Conservation (phyloP, 2,329 filamentous ascomycete species). For the Rachicladosporium sp. region DNA sequence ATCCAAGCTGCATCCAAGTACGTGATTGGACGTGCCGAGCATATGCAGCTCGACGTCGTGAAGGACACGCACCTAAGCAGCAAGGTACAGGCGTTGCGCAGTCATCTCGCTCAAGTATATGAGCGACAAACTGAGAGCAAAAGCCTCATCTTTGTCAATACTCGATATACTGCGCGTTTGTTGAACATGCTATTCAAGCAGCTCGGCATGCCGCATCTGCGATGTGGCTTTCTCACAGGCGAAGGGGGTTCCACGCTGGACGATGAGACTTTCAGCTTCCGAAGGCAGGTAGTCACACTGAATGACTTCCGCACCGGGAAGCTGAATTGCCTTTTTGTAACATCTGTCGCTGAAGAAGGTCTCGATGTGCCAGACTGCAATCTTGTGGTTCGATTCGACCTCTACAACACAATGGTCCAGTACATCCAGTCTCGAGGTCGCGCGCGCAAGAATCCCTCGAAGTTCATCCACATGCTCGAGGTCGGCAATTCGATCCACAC, state of each 20-base stretch:
- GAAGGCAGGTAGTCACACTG: slow-evolving; percentile 62
- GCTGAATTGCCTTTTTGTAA: slow-evolving; percentile 51
- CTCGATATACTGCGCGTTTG: slow-evolving; percentile 63
- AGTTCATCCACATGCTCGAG: slow-evolving; percentile 78
- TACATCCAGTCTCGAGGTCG: slow-evolving; percentile 89
- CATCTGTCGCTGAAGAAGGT: slow-evolving; percentile 54
- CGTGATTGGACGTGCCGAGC: slow-evolving; percentile 9
- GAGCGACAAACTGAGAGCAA: slow-evolving; percentile 43
- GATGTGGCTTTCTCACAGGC: slow-evolving; percentile 53
- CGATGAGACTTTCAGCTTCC: slow-evolving; percentile 54
- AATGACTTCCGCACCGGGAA: slow-evolving; percentile 49
- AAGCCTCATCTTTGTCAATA: slow-evolving; percentile 81
- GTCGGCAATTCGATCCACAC: slow-evolving; percentile 50
- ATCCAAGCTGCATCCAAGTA: slow-evolving; percentile 46
- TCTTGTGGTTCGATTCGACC: slow-evolving; percentile 64
- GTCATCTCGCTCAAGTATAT: slow-evolving; percentile 53
- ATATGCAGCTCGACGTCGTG: slow-evolving; percentile 4
- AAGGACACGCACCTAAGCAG: slow-evolving; percentile 45
- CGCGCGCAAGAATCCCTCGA: slow-evolving; percentile 64
- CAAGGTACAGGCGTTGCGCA: slow-evolving; percentile 56
- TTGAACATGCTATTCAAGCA: slow-evolving; percentile 54
- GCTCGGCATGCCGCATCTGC: slow-evolving; percentile 48
- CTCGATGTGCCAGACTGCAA: slow-evolving; percentile 57
- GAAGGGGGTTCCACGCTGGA: slow-evolving; percentile 27
- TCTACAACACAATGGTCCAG: slow-evolving; percentile 81